Evolutionary conservation across 768 basidiomycete genomes (phyloP).

Genomic region (Gautieria morchelliformis): DNA sequence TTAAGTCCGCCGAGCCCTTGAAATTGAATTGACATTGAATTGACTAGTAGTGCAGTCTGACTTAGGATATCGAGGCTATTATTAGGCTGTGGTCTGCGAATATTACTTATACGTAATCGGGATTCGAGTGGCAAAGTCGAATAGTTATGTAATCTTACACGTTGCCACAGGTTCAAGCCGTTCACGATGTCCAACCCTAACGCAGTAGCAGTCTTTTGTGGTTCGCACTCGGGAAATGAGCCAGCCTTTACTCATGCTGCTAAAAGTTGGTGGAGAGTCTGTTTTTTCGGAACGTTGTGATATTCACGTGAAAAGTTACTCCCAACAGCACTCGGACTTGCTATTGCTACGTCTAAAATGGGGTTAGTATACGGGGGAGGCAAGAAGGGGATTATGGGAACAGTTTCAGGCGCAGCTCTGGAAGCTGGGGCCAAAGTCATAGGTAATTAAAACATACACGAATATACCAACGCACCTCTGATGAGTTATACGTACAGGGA

Average conservation of each 20-base stretch:
- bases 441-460: not conserved
- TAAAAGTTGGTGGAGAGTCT: conserved; percentile 38
- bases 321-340: conserved; percentile 58
- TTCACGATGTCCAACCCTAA: not conserved
- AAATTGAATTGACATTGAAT: no score
- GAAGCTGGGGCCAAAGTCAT: conserved; percentile 59
- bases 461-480: not conserved
- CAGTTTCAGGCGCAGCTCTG: conserved; percentile 56
- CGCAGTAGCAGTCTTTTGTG: conserved; percentile 79
- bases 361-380: conserved; percentile 87
- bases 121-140: no score
- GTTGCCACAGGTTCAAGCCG: not conserved
- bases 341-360: conserved; percentile 49
- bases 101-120: no score
- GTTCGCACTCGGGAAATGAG: conserved; percentile 56
- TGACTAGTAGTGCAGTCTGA: no score
- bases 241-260: conserved; percentile 61
- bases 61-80: not conserved
- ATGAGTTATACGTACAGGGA: conserved; percentile 30
- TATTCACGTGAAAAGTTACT: not conserved
- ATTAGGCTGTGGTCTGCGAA: not conserved
- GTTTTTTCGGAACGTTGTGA: not conserved
- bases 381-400: conserved; percentile 76
- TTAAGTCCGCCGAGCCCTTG: no score
- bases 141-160: not conserved